Percentiles rank a stretch among this genome's conserved stretches.
Conservation (phyloP, 2,329 filamentous ascomycete genomes). For the Colletotrichum zoysiae region DNA sequence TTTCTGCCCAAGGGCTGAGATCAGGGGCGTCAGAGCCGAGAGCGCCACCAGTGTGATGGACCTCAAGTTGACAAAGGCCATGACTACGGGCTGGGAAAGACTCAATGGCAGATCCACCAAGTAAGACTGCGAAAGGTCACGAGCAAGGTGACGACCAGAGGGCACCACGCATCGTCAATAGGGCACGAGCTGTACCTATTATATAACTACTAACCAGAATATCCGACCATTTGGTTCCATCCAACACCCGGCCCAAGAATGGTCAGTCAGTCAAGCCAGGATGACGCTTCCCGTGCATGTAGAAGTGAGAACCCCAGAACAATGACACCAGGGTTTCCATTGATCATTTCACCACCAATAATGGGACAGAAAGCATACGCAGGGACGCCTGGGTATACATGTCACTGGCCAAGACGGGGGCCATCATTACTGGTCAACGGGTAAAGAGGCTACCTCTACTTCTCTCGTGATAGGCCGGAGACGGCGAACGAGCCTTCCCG, state of each 20-base stretch:
- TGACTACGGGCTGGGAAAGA: slow-evolving; percentile 2
- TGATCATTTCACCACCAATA: slow-evolving; percentile 16
- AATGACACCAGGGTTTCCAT: slow-evolving; percentile 24
- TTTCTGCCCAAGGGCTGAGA: slow-evolving; percentile 61
- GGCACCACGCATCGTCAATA: not conserved
- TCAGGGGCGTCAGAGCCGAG: slow-evolving; percentile 43
- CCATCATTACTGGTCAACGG: slow-evolving; percentile 27
- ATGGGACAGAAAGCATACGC: slow-evolving; percentile 10
- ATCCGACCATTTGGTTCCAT: slow-evolving; percentile 3
- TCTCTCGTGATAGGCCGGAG: slow-evolving; percentile 1
- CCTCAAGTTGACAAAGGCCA: slow-evolving; percentile 35
- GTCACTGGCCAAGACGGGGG: slow-evolving; percentile 16
- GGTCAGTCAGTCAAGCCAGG: slow-evolving; percentile 26
- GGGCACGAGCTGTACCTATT: slow-evolving; percentile 2
- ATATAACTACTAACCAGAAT: slow-evolving; percentile 19
- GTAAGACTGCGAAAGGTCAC: not conserved
- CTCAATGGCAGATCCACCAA: not conserved
- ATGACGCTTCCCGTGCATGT: slow-evolving; percentile 32
- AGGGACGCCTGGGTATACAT: slow-evolving; percentile 18
- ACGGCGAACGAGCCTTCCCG: not conserved
- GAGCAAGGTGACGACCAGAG: not conserved
- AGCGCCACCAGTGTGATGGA: slow-evolving; percentile 42
- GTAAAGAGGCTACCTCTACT: slow-evolving; percentile 22
- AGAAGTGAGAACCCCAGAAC: slow-evolving; percentile 8
- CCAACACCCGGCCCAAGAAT: slow-evolving; percentile 20